Percentiles rank a stretch among this genome's conserved stretches.
These are phyloP conservation scores for Claviceps maximensis DNA, from an alignment of 2,329 filamentous ascomycete species.

Conservation along the genomic window DNA sequence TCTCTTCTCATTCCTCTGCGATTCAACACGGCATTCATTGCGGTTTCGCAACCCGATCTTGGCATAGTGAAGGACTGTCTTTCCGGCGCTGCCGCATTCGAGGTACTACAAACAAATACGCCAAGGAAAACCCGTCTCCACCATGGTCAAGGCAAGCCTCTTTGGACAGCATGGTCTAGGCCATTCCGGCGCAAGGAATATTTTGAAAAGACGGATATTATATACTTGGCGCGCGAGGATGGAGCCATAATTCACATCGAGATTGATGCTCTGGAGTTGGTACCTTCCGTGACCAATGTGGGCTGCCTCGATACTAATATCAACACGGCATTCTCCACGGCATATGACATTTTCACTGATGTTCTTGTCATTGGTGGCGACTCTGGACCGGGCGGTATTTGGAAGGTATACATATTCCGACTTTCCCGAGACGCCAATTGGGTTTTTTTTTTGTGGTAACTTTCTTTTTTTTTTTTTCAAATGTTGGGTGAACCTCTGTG, in stretches of 20 bases:
- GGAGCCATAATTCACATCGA: constrained; percentile 65
- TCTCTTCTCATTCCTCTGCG: constrained; percentile 59
- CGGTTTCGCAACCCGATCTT: constrained; percentile 49
- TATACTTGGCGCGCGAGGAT: constrained; percentile 83
- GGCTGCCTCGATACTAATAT: constrained; percentile 59
- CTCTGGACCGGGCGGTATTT: constrained; percentile 64
- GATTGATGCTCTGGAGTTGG: constrained; percentile 43
- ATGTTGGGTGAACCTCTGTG: not conserved
- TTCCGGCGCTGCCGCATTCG: constrained; percentile 34
- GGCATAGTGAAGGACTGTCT: constrained; percentile 42
- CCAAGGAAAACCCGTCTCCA: constrained; percentile 30
- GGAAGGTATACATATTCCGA: constrained; percentile 38
- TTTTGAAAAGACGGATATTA: constrained; percentile 54
- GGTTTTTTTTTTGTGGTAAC: not conserved
- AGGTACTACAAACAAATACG: constrained; percentile 27
- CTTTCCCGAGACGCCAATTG: not conserved
- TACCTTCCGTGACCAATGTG: constrained; percentile 43
- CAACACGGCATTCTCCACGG: constrained; percentile 66
- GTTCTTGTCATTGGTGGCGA: constrained; percentile 70
- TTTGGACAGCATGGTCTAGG: constrained; percentile 79
- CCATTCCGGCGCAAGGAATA: constrained; percentile 54
- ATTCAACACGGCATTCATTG: constrained; percentile 56
- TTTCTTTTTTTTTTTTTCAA: constrained; percentile 1
- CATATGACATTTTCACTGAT: constrained; percentile 56
- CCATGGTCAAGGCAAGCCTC: constrained; percentile 35